Base-by-base conservation (phyloP, 345 rosid genomes). In the Crucihimalaya himalaica region DNA sequence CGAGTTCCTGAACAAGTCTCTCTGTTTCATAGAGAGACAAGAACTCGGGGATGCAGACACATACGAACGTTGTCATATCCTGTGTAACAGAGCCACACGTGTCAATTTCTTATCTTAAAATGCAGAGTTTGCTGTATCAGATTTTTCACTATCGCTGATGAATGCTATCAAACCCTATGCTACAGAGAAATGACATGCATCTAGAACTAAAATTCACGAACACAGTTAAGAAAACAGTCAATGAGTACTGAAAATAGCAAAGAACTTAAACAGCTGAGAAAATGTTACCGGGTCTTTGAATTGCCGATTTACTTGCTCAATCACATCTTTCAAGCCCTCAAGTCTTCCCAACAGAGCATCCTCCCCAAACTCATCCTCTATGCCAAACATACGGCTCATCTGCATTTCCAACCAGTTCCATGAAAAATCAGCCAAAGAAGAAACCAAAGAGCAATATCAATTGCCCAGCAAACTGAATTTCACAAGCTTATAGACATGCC, bases 1-100 rank as follows among this genome's bases (percentile, higher is more conserved):
- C 82, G 72, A 96, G 98, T 82, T 96, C 99, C 84, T 96, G 98
- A 64, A 96, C 98, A 72, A 96, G 76, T 81, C 99, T 90, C 81
- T 96, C 98, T 18, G 97, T 96, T 87, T 96, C 99, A 54, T 92
- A 92, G 25, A 92, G 96, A 73, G 98, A 96, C 63, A 96, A 90
- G 83, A 96, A 96, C 85, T 96, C 99, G 4, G 98, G 99, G 65
- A 96, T 92, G 89, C 99, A 96, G 60, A 96, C 97, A 57, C 99
- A 96, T 66, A 92, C 80, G 42, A 96, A 96, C 10, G 98, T 96
- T 54, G 99, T 96, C 89, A 96, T 63, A 79, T 96, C 98, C 99
- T 96, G 86, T 69, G 9, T 28, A 12, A 39, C 4, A 18, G 53
- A 72, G 43, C 62, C 62, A 45, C 31, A 28, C 7, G n/a, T 23